Conservation (phyloP, 2,329 filamentous ascomycete species). For the Phaeosphaeria sp. region DNA sequence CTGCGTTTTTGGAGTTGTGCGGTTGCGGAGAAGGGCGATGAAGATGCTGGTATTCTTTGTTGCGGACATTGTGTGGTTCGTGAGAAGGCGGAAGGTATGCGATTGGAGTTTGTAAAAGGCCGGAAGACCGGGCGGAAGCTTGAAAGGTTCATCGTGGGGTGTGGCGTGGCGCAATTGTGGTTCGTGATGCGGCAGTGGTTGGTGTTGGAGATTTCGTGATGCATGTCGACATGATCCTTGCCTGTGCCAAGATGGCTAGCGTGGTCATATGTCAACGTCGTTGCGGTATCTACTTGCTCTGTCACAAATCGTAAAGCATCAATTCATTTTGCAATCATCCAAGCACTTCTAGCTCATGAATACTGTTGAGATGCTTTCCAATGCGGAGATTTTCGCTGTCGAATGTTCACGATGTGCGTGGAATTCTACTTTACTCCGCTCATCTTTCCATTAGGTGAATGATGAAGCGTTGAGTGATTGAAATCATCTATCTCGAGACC, state of each 20-base stretch:
- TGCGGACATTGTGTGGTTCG: slow-evolving; percentile 20
- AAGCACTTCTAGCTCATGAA: neutral
- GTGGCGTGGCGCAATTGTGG: slow-evolving; percentile 3
- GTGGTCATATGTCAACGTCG: neutral
- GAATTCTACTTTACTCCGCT: too few species aligned
- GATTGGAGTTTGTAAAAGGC: slow-evolving; percentile 15
- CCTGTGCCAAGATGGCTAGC: slow-evolving; percentile 5
- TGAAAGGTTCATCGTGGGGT: slow-evolving; percentile 35
- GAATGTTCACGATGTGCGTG: too few species aligned
- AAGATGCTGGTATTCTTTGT: slow-evolving; percentile 15
- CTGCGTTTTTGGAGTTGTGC: slow-evolving; percentile 32
- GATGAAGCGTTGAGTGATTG: too few species aligned
- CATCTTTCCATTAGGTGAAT: too few species aligned
- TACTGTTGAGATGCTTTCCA: too few species aligned
- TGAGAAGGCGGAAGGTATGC: slow-evolving; percentile 13
- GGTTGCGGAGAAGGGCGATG: slow-evolving; percentile 41
- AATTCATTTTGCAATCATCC: neutral
- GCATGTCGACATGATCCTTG: slow-evolving; percentile 3
- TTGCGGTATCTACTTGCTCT: neutral
- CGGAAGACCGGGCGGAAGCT: slow-evolving; percentile 32
- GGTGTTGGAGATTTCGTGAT: slow-evolving; percentile 8
- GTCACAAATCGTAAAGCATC: neutral
- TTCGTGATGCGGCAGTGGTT: slow-evolving; percentile 6
- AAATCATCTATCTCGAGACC: too few species aligned
- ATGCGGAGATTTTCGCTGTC: too few species aligned